Conservation (phyloP, 1,139 yeast genomes). For the Zygosaccharomyces pseudobailii region DNA sequence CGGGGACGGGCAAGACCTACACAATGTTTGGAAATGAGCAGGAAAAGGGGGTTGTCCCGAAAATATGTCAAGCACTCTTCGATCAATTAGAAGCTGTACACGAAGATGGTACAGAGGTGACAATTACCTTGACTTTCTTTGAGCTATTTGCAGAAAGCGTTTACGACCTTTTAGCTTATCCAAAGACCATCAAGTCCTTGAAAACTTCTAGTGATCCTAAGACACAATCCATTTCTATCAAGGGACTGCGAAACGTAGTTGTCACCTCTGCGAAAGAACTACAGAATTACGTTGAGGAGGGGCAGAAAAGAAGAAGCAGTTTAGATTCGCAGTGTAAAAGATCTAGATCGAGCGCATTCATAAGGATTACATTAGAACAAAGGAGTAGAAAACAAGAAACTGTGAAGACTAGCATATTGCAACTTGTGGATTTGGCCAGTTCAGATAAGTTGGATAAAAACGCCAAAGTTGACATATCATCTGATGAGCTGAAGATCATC, state of each 20-base stretch:
- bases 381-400: conserved; percentile 43
- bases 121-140: conserved; percentile 7
- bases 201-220: conserved; percentile 20
- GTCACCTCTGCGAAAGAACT: conserved; percentile 43
- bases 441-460: conserved; percentile 83
- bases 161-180: conserved; percentile 10
- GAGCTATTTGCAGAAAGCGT: conserved; percentile 13
- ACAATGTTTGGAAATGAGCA: conserved; percentile 71
- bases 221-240: conserved; percentile 5
- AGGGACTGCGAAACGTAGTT: conserved; percentile 17
- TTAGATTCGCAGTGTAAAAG: conserved; percentile 50
- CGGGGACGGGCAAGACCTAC: conserved; percentile 82
- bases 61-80: conserved; percentile 66
- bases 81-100: conserved; percentile 46
- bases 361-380: conserved; percentile 60
- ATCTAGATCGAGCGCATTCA: conserved; percentile 78
- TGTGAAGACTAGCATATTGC: conserved; percentile 37
- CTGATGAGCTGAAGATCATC: conserved; percentile 82
- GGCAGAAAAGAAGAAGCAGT: conserved; percentile 47
- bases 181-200: conserved; percentile 6
- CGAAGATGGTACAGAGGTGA: conserved; percentile 4
- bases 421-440: conserved; percentile 84
- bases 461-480: conserved; percentile 68
- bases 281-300: conserved; percentile 37
- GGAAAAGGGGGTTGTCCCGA: conserved; percentile 56